phyloP scores from a whole-genome alignment of 192 early-diverging fungal species.

The Thamnidium elegans region DNA sequence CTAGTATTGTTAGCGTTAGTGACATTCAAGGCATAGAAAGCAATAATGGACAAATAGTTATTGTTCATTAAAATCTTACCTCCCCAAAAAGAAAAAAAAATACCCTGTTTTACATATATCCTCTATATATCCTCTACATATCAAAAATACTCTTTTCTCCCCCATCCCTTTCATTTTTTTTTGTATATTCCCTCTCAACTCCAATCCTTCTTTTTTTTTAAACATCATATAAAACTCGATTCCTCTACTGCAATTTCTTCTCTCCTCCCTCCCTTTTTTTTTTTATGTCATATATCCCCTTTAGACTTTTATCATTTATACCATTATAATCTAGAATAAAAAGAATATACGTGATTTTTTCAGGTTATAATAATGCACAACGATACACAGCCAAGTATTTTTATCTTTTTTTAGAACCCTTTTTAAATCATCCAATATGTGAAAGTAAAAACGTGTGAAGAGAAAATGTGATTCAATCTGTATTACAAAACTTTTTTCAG shows the following conservation, averaged over 20 bases:
- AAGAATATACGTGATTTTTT: no score
- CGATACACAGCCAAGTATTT: no score
- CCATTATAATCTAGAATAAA: no score
- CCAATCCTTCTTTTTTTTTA: conserved; percentile 7
- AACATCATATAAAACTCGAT: no score
- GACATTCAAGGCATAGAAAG: conserved; percentile 35
- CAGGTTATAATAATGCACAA: no score
- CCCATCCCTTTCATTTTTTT: conserved; percentile 6
- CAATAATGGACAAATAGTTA: conserved; percentile 29
- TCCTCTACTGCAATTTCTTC: neutral
- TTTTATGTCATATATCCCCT: no score
- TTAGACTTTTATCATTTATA: no score
- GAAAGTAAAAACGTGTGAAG: no score
- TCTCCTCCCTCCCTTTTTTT: neutral
- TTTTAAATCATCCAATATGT: no score
- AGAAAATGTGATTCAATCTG: no score
- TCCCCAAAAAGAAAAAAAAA: neutral
- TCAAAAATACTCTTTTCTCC: neutral
- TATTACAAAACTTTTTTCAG: no score
- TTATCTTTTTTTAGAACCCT: no score
- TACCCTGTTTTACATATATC: conserved; percentile 4
- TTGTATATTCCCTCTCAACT: conserved; percentile 2
- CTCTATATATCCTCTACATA: conserved; percentile 1
- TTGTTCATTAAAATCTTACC: conserved; percentile 26
- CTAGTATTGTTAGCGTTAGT: conserved; percentile 35